phyloP scores from a whole-genome alignment of 768 basidiomycete species.

The Rhodotorula graminis region DNA sequence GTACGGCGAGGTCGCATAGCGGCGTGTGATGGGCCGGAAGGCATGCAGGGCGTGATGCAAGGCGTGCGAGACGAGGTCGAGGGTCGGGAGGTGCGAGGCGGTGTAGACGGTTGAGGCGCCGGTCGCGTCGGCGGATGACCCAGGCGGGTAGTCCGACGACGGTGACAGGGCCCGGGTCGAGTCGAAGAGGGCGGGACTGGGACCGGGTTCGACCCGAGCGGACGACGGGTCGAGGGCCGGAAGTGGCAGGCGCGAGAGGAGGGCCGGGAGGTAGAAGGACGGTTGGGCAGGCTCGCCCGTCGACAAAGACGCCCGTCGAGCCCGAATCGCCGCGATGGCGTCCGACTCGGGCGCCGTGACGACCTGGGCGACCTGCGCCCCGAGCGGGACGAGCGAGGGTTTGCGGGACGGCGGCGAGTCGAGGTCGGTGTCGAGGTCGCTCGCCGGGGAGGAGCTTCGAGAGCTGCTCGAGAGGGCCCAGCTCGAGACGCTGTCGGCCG shows the following conservation, averaged over 20 bases:
- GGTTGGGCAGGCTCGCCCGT: neutral
- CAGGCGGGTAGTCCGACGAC: conserved; percentile 1
- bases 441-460: neutral
- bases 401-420: too few species aligned
- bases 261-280: conserved; percentile 70
- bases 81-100: conserved; percentile 71
- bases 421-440: neutral
- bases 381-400: neutral
- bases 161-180: neutral
- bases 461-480: neutral
- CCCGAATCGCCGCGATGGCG: neutral
- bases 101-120: conserved; percentile 56
- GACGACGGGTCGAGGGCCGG: conserved; percentile 36
- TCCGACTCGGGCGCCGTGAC: neutral
- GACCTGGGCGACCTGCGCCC: neutral
- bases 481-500: neutral
- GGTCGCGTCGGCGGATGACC: conserved; percentile 4
- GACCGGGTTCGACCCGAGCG: conserved; percentile 34
- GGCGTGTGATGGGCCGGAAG: conserved; percentile 57
- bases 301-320: neutral
- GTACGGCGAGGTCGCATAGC: conserved; percentile 66
- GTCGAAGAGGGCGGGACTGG: neutral
- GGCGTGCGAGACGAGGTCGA: conserved; percentile 76
- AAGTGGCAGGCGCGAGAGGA: conserved; percentile 66
- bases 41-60: conserved; percentile 78